Evolutionary conservation across 2,329 filamentous ascomycete genomes (phyloP).

Genomic region (Drechslerella coelobrocha): DNA sequence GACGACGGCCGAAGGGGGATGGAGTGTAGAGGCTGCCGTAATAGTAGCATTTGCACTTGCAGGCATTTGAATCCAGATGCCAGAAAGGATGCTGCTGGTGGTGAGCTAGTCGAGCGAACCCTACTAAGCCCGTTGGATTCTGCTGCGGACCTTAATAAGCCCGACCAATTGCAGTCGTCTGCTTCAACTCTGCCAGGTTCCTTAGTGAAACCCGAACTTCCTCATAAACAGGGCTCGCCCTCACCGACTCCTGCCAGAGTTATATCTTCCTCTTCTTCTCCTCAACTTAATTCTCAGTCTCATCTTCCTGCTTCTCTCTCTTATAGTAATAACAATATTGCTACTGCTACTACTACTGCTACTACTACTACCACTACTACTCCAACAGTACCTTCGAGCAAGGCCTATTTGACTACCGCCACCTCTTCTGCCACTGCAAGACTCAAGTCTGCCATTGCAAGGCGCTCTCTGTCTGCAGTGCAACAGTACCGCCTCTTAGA

Average conservation of each 20-base stretch:
- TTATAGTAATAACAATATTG: background rate
- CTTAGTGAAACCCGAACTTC: slow-evolving; percentile 46
- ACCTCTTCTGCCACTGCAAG: slow-evolving; percentile 8
- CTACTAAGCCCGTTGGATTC: slow-evolving; percentile 47
- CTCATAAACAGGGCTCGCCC: slow-evolving; percentile 46
- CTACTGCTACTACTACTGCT: background rate
- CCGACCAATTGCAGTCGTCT: slow-evolving; percentile 44
- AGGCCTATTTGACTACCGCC: slow-evolving; percentile 4
- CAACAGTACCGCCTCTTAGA: slow-evolving; percentile 50
- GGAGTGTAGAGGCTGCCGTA: slow-evolving; percentile 5
- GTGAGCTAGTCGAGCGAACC: slow-evolving; percentile 25
- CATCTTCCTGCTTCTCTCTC: slow-evolving; percentile 18
- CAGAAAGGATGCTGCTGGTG: slow-evolving; percentile 25
- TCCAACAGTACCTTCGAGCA: slow-evolving; percentile 10
- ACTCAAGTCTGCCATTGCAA: slow-evolving; percentile 23
- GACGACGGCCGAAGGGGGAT: background rate
- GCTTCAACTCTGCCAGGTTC: slow-evolving; percentile 28
- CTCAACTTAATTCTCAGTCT: slow-evolving; percentile 15
- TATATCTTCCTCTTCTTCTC: slow-evolving; percentile 17
- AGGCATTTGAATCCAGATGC: slow-evolving; percentile 42
- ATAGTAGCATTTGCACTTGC: slow-evolving; percentile 5
- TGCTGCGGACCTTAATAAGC: slow-evolving; percentile 39
- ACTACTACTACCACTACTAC: background rate
- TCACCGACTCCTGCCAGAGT: slow-evolving; percentile 36
- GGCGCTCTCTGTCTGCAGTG: slow-evolving; percentile 45